phyloP scores from a whole-genome alignment of 306 rosid species.

The Dalbergia oliveri region DNA sequence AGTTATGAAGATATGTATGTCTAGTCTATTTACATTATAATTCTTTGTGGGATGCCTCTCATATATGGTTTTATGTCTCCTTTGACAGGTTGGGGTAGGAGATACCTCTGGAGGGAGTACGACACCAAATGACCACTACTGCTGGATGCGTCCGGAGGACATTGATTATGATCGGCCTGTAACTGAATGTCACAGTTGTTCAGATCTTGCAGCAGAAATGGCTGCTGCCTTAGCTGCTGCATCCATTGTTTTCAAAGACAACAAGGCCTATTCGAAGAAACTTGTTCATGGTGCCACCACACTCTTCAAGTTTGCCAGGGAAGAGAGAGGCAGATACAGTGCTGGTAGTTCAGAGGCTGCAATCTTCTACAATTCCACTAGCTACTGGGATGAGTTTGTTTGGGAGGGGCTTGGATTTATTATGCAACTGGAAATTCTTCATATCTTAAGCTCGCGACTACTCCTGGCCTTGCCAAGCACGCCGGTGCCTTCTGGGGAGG shows the following conservation, averaged over 20 bases:
- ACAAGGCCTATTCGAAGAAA: conserved; percentile 93
- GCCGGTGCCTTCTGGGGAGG: conserved; percentile 99
- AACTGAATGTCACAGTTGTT: conserved; percentile 63
- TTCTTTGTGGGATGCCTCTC: conserved; percentile 13
- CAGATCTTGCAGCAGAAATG: conserved; percentile 97
- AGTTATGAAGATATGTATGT: background rate
- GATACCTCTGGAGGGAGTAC: conserved; percentile 84
- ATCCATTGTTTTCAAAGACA: conserved; percentile 97
- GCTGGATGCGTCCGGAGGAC: conserved; percentile 99
- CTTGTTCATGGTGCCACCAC: conserved; percentile 95
- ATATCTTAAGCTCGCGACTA: conserved; percentile 87
- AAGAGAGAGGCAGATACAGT: conserved; percentile 82
- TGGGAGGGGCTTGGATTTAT: conserved; percentile 99
- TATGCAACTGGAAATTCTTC: conserved; percentile 92
- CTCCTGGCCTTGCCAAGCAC: conserved; percentile 87
- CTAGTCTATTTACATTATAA: background rate
- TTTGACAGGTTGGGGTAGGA: conserved; percentile 81
- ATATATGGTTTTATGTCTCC: conserved; percentile 21
- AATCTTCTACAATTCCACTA: conserved; percentile 79
- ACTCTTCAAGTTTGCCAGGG: conserved; percentile 78
- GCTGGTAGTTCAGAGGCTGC: conserved; percentile 72
- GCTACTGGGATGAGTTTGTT: conserved; percentile 88
- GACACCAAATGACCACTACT: conserved; percentile 88
- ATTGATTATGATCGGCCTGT: conserved; percentile 91
- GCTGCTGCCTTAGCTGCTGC: conserved; percentile 96